phyloP scores from a whole-genome alignment of 164 flowering plant genomes.

The Echeveria elegans region DNA sequence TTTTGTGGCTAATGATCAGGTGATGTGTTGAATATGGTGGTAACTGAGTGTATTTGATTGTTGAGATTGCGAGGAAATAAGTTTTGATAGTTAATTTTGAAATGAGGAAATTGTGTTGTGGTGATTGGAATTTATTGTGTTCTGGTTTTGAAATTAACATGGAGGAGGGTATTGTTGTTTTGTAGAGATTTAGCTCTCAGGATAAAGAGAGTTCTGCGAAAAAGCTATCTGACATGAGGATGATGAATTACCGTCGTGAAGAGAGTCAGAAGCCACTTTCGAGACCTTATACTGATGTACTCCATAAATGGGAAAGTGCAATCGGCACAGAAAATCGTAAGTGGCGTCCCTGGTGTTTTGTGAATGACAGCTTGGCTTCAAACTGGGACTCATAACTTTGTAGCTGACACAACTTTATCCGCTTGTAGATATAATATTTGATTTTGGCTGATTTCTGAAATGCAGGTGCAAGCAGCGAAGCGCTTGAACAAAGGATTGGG shows the following conservation, averaged over 20 bases:
- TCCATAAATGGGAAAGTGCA: constrained; percentile 59
- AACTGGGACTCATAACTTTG: background rate
- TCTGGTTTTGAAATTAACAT: background rate
- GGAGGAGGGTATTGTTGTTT: background rate
- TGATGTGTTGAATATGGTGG: no score
- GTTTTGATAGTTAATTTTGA: constrained; percentile 19
- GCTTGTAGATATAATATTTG: background rate
- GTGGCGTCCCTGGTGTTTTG: constrained; percentile 7
- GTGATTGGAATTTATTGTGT: background rate
- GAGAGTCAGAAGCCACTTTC: constrained; percentile 54
- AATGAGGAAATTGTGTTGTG: background rate
- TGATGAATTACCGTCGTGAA: constrained; percentile 38
- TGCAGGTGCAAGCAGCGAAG: constrained; percentile 34
- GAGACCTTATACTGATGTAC: constrained; percentile 47
- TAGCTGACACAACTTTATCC: background rate
- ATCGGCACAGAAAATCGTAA: constrained; percentile 53
- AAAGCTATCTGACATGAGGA: constrained; percentile 47
- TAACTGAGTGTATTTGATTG: constrained; percentile 25
- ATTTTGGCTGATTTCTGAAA: background rate
- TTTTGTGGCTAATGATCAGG: constrained; percentile 44
- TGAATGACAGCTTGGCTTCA: background rate
- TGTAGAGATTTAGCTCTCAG: constrained; percentile 73
- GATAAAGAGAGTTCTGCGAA: constrained; percentile 63
- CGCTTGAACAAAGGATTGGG: constrained; percentile 66
- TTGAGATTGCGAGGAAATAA: constrained; percentile 30